Evolutionary conservation across 2,329 filamentous ascomycete genomes (phyloP), one percentile per base, ranked within the genome.

Genomic region (Xylariales sp.): DNA sequence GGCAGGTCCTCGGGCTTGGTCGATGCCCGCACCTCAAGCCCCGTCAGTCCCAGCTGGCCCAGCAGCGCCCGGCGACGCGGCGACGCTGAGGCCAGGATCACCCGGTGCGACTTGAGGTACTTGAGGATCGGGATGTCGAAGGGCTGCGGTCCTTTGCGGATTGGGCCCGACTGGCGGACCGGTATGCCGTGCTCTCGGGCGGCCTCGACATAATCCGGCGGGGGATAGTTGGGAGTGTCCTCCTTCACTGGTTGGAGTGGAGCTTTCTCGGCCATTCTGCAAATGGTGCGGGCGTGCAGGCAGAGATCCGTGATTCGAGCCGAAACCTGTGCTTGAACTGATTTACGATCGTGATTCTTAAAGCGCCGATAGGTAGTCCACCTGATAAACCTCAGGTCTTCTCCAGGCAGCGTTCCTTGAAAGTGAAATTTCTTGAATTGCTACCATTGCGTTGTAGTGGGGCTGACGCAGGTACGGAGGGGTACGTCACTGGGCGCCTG

Each of bases 11-110:
- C 93, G 37, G 87, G 83, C 47, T 87, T 82, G 38, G 76, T 81
- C 29, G 88, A 95, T 13, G 93, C 88, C 43, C 83, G 74, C 54
- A 96, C 78, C 63, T 97, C 90, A 55, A 96, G 65, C 55, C 89
- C 83, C 3, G 72, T 76, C 10, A 97, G 77, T 48, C 90, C 89
- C 43, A 96, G 75, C 76, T 90, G 83, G 34, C 78, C 78, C 29
- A 98, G 78, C 8, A 98, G 78, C 46, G 87, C 83, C 61, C 83
- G 85, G 38, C 93, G 77, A 30, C 93, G 76, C 0, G 93, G 93
- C 2, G 90, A 96, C 15, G 85, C 81, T 3, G 90, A 96, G 37
- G 93, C 93, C 19, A 98, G 82, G 49, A 98, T 86, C 5, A 95
- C 81, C 47, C 91, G 76, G 61, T 86, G 88, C 38, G 76, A 76